Base-by-base conservation (phyloP, 192 early-diverging fungal species). In the Ramicandelaber brevisporus region DNA sequence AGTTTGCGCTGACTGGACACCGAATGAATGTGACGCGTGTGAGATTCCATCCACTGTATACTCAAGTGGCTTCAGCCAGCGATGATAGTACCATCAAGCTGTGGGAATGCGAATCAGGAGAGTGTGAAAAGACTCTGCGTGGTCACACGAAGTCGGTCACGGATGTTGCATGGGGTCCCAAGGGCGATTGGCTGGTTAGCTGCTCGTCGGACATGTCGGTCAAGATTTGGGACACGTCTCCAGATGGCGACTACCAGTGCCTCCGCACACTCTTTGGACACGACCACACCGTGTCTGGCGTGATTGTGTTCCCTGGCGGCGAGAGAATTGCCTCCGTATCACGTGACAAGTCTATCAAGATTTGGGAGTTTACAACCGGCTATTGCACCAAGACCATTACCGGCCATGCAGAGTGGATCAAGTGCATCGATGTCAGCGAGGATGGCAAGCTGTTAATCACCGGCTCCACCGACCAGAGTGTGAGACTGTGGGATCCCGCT, bases 81-180 rank as follows among this genome's bases (percentile, higher is more conserved):
- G 89, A 96, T 41, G 89, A 96, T 36, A 71, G 80, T 26, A 72
- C 85, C 0, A 72, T 93, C 30, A 80, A 82, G 38, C 68, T 93
- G 19, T 96, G 74, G 74, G 89, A 95, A 56, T 70, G 73, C 27
- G 89, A 96, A 43, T 67, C 83, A 7, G 87, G 79, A 22, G 75
- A 78, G 23, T 88, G 78, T 52, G 89, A 93, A 46, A 50, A 76
- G 19, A 85, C 89, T 0, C 51, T 96, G 4, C 88, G 88, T 41
- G 87, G 89, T 21, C 89, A 96, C 43, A 96, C 89, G 1, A 87
- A 90, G 37, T 59, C 85, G 7, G 83, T 96, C n/a, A 75, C 80
- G 41, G 77, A 77, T 64, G 31, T 95, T 14, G 59, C 65, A 0
- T 93, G 81, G 50, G 82, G 80, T 40, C 27, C 67, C 6, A 80